Percentiles rank a stretch among this genome's conserved stretches.
Conservation (phyloP, 2,329 filamentous ascomycete genomes). For the Fusarium palustre region DNA sequence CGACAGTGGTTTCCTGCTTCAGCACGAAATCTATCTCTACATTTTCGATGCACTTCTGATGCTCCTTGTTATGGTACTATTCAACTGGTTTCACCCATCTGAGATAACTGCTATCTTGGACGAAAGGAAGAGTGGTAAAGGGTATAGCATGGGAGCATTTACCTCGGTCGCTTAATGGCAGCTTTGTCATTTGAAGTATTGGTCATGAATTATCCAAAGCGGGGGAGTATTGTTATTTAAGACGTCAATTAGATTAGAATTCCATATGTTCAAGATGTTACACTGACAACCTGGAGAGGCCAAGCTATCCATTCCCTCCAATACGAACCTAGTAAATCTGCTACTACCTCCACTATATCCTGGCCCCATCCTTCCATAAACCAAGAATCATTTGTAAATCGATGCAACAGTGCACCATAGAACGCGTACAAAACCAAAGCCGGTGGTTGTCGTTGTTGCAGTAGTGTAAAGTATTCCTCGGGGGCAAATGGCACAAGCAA, state of each 20-base stretch:
- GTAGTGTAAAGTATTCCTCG: not conserved
- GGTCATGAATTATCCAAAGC: too few species aligned
- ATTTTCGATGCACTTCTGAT: conserved; percentile 53
- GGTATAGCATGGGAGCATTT: conserved; percentile 14
- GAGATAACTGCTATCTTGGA: conserved; percentile 13
- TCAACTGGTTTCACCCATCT: conserved; percentile 53
- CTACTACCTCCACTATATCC: conserved; percentile 9
- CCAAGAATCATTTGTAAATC: conserved; percentile 1
- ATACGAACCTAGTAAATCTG: conserved; percentile 5
- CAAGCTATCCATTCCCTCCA: conserved; percentile 19
- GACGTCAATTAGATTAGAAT: not conserved
- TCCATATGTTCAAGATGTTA: not conserved
- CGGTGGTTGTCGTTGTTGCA: conserved; percentile 7
- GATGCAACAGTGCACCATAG: conserved; percentile 10
- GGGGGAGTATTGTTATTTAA: not conserved
- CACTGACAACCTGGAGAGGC: not conserved
- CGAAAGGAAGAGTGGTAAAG: not conserved
- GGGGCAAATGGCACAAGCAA: conserved; percentile 1
- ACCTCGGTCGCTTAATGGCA: not conserved
- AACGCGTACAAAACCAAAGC: conserved; percentile 6
- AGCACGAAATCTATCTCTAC: conserved; percentile 51
- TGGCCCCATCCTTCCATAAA: conserved; percentile 20
- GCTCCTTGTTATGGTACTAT: conserved; percentile 57
- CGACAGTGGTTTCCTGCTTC: conserved; percentile 47
- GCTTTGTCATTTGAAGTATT: rapidly evolving